Evolutionary conservation across 345 rosid genomes (phyloP).

Genomic region (Arabis hirsuta): DNA sequence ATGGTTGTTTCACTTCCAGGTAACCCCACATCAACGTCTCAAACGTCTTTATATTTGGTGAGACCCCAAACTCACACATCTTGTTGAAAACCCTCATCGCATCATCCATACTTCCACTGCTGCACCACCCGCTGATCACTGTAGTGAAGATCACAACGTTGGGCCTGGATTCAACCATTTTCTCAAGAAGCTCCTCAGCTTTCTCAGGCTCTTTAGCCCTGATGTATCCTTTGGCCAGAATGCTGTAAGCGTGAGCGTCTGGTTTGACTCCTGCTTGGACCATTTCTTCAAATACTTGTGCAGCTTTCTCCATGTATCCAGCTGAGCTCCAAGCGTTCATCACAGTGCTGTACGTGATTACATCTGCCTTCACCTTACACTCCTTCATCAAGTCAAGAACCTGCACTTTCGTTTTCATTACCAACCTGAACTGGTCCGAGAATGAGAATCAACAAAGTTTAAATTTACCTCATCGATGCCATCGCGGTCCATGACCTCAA

Average conservation of each 20-base stretch:
- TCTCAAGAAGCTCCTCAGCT: slow-evolving; percentile 57
- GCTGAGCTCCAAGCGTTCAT: slow-evolving; percentile 82
- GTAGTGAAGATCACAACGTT: slow-evolving; percentile 68
- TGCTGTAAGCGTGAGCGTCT: slow-evolving; percentile 62
- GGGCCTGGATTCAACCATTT: slow-evolving; percentile 51
- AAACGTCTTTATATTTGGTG: slow-evolving; percentile 65
- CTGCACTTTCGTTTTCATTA: slow-evolving; percentile 46
- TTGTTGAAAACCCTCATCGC: slow-evolving; percentile 54
- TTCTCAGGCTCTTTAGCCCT: slow-evolving; percentile 60
- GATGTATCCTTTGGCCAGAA: slow-evolving; percentile 68
- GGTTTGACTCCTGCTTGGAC: slow-evolving; percentile 60
- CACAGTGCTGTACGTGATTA: slow-evolving; percentile 65
- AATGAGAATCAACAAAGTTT: not conserved
- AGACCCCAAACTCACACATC: slow-evolving; percentile 59
- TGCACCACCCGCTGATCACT: slow-evolving; percentile 68
- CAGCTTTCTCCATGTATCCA: slow-evolving; percentile 67
- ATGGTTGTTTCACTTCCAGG: slow-evolving; percentile 58
- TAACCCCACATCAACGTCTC: slow-evolving; percentile 68
- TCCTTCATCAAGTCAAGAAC: slow-evolving; percentile 64
- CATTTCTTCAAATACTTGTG: slow-evolving; percentile 65
- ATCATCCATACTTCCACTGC: slow-evolving; percentile 54
- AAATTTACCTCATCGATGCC: slow-evolving; percentile 62
- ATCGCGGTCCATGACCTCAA: slow-evolving; percentile 63
- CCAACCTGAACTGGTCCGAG: slow-evolving; percentile 12
- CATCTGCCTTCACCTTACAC: slow-evolving; percentile 61